Percentiles rank a stretch among this genome's conserved stretches.
These are phyloP conservation scores for Hypoxylon sp. DNA, from an alignment of 2,329 filamentous ascomycete genomes.

Conservation along the genomic window DNA sequence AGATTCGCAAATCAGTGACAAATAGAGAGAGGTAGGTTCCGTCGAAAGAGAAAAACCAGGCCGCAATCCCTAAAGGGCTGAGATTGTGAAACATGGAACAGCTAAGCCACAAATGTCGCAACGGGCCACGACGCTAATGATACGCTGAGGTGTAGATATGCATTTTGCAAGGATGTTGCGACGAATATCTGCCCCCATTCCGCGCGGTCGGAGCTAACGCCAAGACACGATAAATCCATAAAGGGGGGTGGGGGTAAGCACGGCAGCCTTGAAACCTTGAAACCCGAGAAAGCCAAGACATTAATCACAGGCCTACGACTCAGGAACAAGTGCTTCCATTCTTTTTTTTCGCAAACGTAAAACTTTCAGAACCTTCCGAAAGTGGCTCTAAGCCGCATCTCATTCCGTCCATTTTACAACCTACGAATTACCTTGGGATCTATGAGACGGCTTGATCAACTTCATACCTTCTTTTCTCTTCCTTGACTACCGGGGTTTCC, in stretches of 20 bases:
- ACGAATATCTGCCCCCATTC: conserved; percentile 27
- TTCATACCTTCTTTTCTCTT: conserved; percentile 25
- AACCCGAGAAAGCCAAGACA: conserved; percentile 40
- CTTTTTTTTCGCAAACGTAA: conserved; percentile 19
- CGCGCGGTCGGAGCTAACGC: conserved; percentile 29
- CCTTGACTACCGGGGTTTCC: conserved; percentile 7
- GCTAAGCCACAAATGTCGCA: conserved; percentile 39
- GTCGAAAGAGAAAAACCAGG: conserved; percentile 7
- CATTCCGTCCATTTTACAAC: conserved; percentile 13
- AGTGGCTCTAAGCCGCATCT: conserved; percentile 33
- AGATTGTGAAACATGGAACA: conserved; percentile 30
- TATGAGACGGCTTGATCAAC: conserved; percentile 14
- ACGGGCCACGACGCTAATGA: conserved; percentile 34
- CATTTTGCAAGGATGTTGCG: conserved; percentile 28
- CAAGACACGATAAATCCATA: conserved; percentile 38
- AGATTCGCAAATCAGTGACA: background rate
- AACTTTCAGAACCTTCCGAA: conserved; percentile 33
- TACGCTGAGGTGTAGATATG: conserved; percentile 35
- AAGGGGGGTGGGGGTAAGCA: conserved; percentile 33
- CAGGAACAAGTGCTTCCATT: conserved; percentile 24
- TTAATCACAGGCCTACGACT: conserved; percentile 27
- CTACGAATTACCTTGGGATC: conserved; percentile 19
- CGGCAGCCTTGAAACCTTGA: conserved; percentile 19
- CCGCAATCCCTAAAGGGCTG: conserved; percentile 25
- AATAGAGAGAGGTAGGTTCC: background rate